Base-by-base conservation (phyloP, 441 rosid species). In the Croton setiger region DNA sequence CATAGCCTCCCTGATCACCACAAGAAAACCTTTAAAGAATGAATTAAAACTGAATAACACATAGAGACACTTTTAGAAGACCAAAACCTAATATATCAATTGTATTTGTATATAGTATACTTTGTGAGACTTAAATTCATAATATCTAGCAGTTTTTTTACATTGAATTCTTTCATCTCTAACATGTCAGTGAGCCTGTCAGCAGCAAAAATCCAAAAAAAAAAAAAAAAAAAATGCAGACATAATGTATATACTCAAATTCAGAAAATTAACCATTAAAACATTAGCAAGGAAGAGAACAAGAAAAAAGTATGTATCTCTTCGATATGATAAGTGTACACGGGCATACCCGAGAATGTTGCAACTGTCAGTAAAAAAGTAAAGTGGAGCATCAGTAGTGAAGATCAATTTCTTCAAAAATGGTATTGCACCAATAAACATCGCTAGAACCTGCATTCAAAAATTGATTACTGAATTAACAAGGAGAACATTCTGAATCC, bases 331-430 rank as follows among this genome's bases (percentile, higher is more conserved):
- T 33, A 59, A 45, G 44, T 43, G 45, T 44, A n/a, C 39, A 17
- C 52, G 67, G 60, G 60, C 84, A 78, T 87, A 95, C 98, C 99
- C 99, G 48, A 96, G 98, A 83, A 96, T 96, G 60, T 80, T 91
- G 84, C 97, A 91, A 86, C 99, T 92, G 76, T 95, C 98, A 8
- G 99, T 91, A 74, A 96, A 89, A 88, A 96, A 96, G 88, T 75
- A 96, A 64, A 96, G 83, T 23, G 99, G 99, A 67, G 96, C 88
- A 80, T 89, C 93, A 57, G 71, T 59, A 72, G 93, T 85, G 78
- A 96, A 92, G 60, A 96, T 89, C 81, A 92, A 78, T 68, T 69
- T 76, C 85, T 96, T 92, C 20, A 92, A 80, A 74, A 85, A 76
- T 35, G 98, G 98, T 59, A 87, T 78, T 36, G 84, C 83, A 63